Base-by-base conservation (phyloP, 139 green algal genomes). In the Closterium sp. region DNA sequence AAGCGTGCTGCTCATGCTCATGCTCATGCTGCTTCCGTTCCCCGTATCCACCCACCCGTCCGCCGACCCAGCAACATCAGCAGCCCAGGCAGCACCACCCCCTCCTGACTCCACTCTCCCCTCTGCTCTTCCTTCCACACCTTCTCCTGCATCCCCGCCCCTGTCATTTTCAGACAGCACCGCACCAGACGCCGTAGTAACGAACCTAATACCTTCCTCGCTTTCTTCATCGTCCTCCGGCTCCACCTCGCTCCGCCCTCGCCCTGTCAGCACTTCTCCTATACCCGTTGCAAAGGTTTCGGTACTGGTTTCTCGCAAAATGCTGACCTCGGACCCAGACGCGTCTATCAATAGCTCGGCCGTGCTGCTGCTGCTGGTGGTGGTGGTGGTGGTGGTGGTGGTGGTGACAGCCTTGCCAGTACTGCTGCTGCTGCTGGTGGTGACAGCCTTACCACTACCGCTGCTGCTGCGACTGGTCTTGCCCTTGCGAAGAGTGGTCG, bases 401-500 rank as follows among this genome's bases (percentile, higher is more conserved):
- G 22, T 79, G 87, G n/a, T 34, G 28, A 22, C n/a, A 30, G 85
- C 27, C 21, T 21, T 87, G 28, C 85, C 70, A 28, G 28, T 21
- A 31, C 85, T 24, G 22, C 85, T 87, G 85, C 85, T 29, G 22
- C 85, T 87, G 85, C 2, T 29, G n/a, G n/a, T n/a, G n/a, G n/a
- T n/a, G n/a, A n/a, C n/a, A n/a, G n/a, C n/a, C n/a, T n/a, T n/a
- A n/a, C n/a, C n/a, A n/a, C n/a, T n/a, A n/a, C n/a, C n/a, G 22
- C 85, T 87, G 73, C 73, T 86, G 73, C 73, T 86, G 85, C 85
- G 24, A 24, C 85, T 87, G 85, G 28, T 87, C 85, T 31, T 87
- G 22, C 85, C 28, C 85, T 31, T 87, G 85, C 85, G 62, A 79
- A 79, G 62, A 27, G 62, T 79, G 62, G 62, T 13, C 0, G 62